Evolutionary conservation across 1,139 yeast species (phyloP).

Genomic region (Tardiomyces blankii): DNA sequence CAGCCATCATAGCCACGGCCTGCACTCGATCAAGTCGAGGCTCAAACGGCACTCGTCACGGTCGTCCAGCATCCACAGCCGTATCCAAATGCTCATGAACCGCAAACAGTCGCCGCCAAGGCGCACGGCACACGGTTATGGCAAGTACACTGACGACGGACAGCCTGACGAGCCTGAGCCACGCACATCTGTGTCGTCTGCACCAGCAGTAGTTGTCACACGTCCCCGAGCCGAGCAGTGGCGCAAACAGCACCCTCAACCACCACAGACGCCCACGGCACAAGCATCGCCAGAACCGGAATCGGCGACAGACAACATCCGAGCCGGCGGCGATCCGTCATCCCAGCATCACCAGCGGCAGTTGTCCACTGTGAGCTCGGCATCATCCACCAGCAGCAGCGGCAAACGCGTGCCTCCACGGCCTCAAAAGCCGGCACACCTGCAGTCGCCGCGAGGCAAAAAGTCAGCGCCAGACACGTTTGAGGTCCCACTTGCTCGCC

Average conservation of each 20-base stretch:
- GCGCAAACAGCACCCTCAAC: background rate
- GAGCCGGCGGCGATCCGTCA: conserved; percentile 7
- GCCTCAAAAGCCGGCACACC: conserved; percentile 47
- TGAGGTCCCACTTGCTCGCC: background rate
- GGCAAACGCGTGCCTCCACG: conserved; percentile 32
- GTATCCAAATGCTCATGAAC: conserved; percentile 51
- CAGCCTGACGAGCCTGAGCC: background rate
- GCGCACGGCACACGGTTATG: conserved; percentile 67
- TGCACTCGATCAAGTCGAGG: conserved; percentile 12
- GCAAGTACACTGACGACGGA: conserved; percentile 46
- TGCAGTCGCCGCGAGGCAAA: conserved; percentile 27
- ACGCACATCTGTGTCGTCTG: conserved; percentile 12
- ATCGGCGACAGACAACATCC: conserved; percentile 2
- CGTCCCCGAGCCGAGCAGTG: background rate
- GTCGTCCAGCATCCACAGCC: conserved; percentile 36
- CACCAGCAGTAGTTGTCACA: conserved; percentile 1
- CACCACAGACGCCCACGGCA: no score
- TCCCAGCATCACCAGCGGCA: conserved; percentile 1
- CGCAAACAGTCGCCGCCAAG: conserved; percentile 36
- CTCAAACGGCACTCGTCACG: background rate
- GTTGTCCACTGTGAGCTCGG: background rate
- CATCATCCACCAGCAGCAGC: conserved; percentile 2
- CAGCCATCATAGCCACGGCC: conserved; percentile 5
- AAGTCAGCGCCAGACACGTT: background rate
- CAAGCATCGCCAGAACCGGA: no score